These are phyloP conservation scores for Colletotrichum sp. DNA, from an alignment of 2,329 filamentous ascomycete species.

Conservation along the genomic window DNA sequence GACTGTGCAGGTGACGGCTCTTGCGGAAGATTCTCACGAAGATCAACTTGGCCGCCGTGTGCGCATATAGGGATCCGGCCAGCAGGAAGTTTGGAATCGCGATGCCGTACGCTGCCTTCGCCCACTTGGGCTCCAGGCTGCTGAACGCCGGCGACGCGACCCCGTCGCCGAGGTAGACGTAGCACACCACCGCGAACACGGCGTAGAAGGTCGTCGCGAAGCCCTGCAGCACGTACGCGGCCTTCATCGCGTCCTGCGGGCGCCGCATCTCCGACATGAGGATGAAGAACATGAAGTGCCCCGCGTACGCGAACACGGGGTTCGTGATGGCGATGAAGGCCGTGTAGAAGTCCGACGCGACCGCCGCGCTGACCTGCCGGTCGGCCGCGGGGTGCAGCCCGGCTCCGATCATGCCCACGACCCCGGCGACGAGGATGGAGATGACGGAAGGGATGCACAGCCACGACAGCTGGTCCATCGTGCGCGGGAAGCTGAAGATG, in stretches of 20 bases:
- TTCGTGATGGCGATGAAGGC: conserved; percentile 42
- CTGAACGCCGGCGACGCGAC: conserved; percentile 53
- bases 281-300: conserved; percentile 60
- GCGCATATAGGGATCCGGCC: conserved; percentile 53
- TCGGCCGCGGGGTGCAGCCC: conserved; percentile 43
- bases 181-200: conserved; percentile 54
- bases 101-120: conserved; percentile 55
- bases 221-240: conserved; percentile 53
- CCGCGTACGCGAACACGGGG: conserved; percentile 57
- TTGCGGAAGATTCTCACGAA: conserved; percentile 54
- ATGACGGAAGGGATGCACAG: conserved; percentile 47
- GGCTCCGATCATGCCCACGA: conserved; percentile 56
- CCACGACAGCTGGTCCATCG: conserved; percentile 53
- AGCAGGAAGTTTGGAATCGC: conserved; percentile 56
- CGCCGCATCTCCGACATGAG: conserved; percentile 58
- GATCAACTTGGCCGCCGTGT: conserved; percentile 56
- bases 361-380: conserved; percentile 40
- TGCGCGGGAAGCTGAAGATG: conserved; percentile 52
- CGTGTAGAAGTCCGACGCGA: conserved; percentile 35
- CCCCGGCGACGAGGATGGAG: conserved; percentile 53
- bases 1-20: conserved; percentile 50
- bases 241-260: conserved; percentile 56
- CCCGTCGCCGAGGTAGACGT: conserved; percentile 51
- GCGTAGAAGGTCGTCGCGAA: conserved; percentile 56
- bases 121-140: conserved; percentile 48